Conservation (phyloP, 2,329 filamentous ascomycete species). For the Colletotrichum tofieldiae region DNA sequence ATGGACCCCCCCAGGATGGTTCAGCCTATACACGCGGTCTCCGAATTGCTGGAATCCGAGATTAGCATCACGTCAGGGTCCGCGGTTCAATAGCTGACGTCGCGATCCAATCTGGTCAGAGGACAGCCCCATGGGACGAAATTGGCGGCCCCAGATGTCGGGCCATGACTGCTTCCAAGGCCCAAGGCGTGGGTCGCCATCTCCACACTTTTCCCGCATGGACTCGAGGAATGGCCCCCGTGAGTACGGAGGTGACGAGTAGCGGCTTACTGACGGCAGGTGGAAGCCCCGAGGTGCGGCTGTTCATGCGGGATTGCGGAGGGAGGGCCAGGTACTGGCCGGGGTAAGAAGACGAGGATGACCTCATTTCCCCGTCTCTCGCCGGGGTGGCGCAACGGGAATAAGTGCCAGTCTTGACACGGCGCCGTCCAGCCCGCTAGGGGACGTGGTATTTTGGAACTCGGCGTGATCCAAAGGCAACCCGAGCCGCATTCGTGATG, state of each 20-base stretch:
- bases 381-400: slow-evolving; percentile 1
- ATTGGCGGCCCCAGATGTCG: slow-evolving; percentile 24
- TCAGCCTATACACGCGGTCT: slow-evolving; percentile 12
- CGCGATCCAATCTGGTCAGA: slow-evolving; percentile 1
- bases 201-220: slow-evolving; percentile 14
- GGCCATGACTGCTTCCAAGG: slow-evolving; percentile 4
- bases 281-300: slow-evolving; percentile 23
- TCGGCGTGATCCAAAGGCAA: slow-evolving; percentile 14
- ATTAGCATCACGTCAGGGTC: slow-evolving; percentile 4
- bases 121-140: slow-evolving; percentile 12
- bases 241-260: slow-evolving; percentile 7
- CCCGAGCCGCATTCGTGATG: slow-evolving; percentile 24
- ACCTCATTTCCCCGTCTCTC: slow-evolving; percentile 25
- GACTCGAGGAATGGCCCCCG: slow-evolving; percentile 21
- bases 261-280: slow-evolving; percentile 26
- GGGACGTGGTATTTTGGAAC: not conserved
- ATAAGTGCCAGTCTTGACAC: slow-evolving; percentile 6
- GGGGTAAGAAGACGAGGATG: slow-evolving; percentile 36
- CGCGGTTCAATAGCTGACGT: slow-evolving; percentile 11
- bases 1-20: slow-evolving; percentile 10
- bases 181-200: slow-evolving; percentile 9
- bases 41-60: slow-evolving; percentile 22
- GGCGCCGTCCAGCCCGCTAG: not conserved
- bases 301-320: slow-evolving; percentile 42
- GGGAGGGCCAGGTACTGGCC: slow-evolving; percentile 26